These are phyloP conservation scores for Striga asiatica DNA, from an alignment of 257 asterid species.

Conservation along the genomic window DNA sequence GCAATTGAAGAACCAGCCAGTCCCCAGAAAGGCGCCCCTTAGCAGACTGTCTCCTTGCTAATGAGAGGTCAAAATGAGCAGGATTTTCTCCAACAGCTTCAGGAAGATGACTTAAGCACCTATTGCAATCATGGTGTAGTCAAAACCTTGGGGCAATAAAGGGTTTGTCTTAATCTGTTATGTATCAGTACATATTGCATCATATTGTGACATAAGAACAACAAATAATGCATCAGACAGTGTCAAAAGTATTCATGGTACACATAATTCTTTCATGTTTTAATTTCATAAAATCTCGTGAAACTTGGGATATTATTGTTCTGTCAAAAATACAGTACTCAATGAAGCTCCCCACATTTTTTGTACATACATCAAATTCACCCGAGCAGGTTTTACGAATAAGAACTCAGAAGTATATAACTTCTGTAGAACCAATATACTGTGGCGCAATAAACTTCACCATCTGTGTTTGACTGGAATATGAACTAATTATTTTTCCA, in stretches of 20 bases:
- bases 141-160: slow-evolving; percentile 5
- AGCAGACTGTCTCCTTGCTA: slow-evolving; percentile 53
- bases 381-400: background rate
- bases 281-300: background rate
- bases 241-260: slow-evolving; percentile 7
- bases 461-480: background rate
- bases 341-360: slow-evolving; percentile 2
- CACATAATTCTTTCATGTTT: slow-evolving; percentile 7
- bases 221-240: slow-evolving; percentile 2
- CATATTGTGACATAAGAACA: slow-evolving; percentile 1
- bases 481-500: background rate
- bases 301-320: background rate
- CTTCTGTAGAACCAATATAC: background rate
- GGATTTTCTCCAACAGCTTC: slow-evolving; percentile 84
- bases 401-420: background rate
- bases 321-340: background rate
- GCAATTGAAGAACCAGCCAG: slow-evolving; percentile 90
- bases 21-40: slow-evolving; percentile 44
- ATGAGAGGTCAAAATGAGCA: slow-evolving; percentile 76
- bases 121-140: slow-evolving; percentile 23
- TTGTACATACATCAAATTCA: background rate
- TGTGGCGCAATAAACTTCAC: slow-evolving; percentile 3
- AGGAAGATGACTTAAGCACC: slow-evolving; percentile 95
- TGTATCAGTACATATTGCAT: slow-evolving; percentile 6
- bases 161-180: slow-evolving; percentile 1